Percentiles rank a stretch among this genome's conserved stretches.
These are phyloP conservation scores for Oligophagozyma castellii DNA, from an alignment of 1,139 yeast species.

Conservation along the genomic window DNA sequence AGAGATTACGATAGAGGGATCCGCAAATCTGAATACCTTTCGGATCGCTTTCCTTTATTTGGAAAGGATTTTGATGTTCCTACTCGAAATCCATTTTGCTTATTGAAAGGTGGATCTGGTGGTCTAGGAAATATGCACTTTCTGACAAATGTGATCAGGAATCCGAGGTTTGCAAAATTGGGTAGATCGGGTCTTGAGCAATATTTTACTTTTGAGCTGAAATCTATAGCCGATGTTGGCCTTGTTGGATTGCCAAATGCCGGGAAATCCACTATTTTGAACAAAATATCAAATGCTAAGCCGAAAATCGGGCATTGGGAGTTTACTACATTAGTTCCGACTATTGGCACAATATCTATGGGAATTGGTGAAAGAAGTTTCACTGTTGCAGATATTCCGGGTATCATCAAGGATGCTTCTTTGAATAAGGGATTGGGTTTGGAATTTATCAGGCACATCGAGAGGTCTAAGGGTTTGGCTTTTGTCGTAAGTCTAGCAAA, in stretches of 20 bases:
- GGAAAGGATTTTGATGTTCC: slow-evolving; percentile 67
- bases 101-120: slow-evolving; percentile 78
- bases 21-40: slow-evolving; percentile 43
- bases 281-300: slow-evolving; percentile 81
- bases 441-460: slow-evolving; percentile 83
- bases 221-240: slow-evolving; percentile 83
- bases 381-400: slow-evolving; percentile 96
- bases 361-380: slow-evolving; percentile 60
- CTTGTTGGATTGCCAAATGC: slow-evolving; percentile 93
- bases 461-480: slow-evolving; percentile 78
- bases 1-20: slow-evolving; percentile 47
- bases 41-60: slow-evolving; percentile 60
- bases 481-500: slow-evolving; percentile 70
- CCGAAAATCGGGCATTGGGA: slow-evolving; percentile 97
- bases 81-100: slow-evolving; percentile 50
- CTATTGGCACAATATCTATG: slow-evolving; percentile 71
- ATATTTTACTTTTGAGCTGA: slow-evolving; percentile 66
- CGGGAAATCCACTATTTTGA: slow-evolving; percentile 77
- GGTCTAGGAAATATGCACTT: slow-evolving; percentile 97
- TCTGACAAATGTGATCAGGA: slow-evolving; percentile 65
- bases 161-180: slow-evolving; percentile 73
- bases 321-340: slow-evolving; percentile 85
- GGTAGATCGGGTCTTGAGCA: slow-evolving; percentile 64
- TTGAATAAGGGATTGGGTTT: slow-evolving; percentile 85
- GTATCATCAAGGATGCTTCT: slow-evolving; percentile 79